These are phyloP conservation scores for Populus alba DNA, from an alignment of 345 rosid species.

Conservation along the genomic window DNA sequence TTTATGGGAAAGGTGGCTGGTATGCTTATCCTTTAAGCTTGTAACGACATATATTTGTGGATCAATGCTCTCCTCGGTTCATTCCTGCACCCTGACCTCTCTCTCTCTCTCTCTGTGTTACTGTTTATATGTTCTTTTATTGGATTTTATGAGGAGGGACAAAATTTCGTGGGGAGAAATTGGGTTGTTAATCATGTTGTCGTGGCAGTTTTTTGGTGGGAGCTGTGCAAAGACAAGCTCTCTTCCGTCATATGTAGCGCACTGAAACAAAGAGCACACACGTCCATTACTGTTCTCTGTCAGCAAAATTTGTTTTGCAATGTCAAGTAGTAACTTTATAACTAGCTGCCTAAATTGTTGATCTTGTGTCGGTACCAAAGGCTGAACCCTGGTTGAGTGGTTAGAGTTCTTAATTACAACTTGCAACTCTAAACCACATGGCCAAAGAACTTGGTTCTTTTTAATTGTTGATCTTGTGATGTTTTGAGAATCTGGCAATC, in stretches of 20 bases:
- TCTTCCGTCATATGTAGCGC: neutral
- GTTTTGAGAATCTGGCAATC: neutral
- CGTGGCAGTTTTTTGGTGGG: neutral
- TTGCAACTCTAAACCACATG: no score
- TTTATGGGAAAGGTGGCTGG: constrained; percentile 9
- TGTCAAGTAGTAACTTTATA: neutral
- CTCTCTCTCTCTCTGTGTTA: no score
- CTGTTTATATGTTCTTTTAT: neutral
- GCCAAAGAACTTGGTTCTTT: no score
- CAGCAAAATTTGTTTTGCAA: neutral
- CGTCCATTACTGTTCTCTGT: neutral
- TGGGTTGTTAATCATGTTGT: neutral
- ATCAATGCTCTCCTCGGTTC: neutral
- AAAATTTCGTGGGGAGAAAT: neutral
- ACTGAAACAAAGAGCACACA: neutral
- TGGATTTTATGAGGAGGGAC: neutral
- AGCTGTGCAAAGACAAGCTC: neutral
- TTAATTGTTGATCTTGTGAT: neutral
- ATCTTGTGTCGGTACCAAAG: no score
- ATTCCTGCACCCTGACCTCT: neutral
- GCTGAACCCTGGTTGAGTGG: no score
- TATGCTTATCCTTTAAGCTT: constrained; percentile 4
- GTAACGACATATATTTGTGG: neutral
- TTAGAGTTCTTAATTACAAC: no score
- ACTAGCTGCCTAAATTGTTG: neutral